phyloP scores from a whole-genome alignment of 2,329 filamentous ascomycete species.

The Fusarium torulosum region DNA sequence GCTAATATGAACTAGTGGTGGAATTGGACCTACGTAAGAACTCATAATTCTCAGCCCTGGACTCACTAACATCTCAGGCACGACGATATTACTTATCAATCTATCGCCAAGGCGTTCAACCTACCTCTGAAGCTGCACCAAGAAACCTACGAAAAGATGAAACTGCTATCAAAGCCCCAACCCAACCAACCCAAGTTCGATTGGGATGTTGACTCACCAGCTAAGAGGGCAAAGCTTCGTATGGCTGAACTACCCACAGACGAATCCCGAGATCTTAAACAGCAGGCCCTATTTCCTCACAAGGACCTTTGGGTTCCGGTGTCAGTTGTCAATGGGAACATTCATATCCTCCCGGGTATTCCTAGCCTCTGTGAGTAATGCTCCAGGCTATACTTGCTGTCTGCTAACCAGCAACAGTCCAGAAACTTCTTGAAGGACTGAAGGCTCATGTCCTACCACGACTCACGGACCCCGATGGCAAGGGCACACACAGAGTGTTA shows the following conservation, averaged over 20 bases:
- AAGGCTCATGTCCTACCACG: conserved; percentile 78
- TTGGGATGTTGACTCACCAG: conserved; percentile 86
- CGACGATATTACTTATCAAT: conserved; percentile 97
- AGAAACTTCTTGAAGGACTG: conserved; percentile 80
- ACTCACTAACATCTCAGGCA: conserved; percentile 68
- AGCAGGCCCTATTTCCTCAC: conserved; percentile 82
- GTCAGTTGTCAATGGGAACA: conserved; percentile 88
- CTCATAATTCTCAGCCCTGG: background rate
- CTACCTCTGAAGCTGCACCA: conserved; percentile 83
- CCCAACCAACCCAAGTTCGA: conserved; percentile 80
- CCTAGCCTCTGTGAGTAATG: conserved; percentile 76
- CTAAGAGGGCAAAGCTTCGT: conserved; percentile 82
- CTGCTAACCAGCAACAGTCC: conserved; percentile 61
- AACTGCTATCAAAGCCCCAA: conserved; percentile 79
- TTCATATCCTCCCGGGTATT: conserved; percentile 93
- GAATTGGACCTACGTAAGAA: conserved; percentile 89
- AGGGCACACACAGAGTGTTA: conserved; percentile 81
- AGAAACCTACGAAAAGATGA: conserved; percentile 85
- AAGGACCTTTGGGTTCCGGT: conserved; percentile 94
- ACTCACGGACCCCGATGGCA: conserved; percentile 82
- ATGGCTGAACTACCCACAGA: conserved; percentile 93
- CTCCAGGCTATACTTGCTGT: background rate
- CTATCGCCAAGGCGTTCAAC: conserved; percentile 89
- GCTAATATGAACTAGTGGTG: conserved; percentile 69
- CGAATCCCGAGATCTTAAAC: conserved; percentile 69